Evolutionary conservation across 169 alveolate genomes (phyloP).

Genomic region (Plasmodium gallinaceum): DNA sequence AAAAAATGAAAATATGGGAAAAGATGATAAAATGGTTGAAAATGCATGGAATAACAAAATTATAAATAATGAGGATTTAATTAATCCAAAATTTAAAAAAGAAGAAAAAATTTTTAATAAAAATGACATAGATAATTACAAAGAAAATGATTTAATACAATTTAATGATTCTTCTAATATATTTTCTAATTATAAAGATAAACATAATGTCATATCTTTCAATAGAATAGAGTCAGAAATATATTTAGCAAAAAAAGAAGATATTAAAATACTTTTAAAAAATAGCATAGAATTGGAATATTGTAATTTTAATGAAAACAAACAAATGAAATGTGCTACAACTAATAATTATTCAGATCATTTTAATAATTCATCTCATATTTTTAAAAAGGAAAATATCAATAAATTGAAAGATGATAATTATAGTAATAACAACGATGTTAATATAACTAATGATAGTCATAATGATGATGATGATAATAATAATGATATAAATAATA

Average conservation of each 20-base stretch:
- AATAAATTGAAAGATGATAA: not conserved
- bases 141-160: not conserved
- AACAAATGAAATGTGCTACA: not conserved
- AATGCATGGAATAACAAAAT: not conserved
- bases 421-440: not conserved
- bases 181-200: not conserved
- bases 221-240: slow-evolving; percentile 6
- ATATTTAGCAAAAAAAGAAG: slow-evolving; percentile 1
- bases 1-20: not conserved
- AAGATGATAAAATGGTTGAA: not conserved
- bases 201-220: not conserved
- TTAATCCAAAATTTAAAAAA: not conserved
- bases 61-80: not conserved
- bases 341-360: slow-evolving; percentile 1
- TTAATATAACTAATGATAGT: not conserved
- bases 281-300: not conserved
- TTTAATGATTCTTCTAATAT: not conserved
- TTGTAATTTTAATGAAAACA: not conserved
- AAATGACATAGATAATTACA: not conserved
- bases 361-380: not conserved
- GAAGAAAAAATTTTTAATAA: not conserved
- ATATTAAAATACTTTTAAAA: slow-evolving; percentile 9
- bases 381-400: not conserved
- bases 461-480: not conserved
- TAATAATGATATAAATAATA: not conserved